A percentile compares a stretch with the other conserved stretches of the same genome.
Conservation (phyloP, 164 flowering plant genomes). For the Kalanchoe fedtschenkoi region DNA sequence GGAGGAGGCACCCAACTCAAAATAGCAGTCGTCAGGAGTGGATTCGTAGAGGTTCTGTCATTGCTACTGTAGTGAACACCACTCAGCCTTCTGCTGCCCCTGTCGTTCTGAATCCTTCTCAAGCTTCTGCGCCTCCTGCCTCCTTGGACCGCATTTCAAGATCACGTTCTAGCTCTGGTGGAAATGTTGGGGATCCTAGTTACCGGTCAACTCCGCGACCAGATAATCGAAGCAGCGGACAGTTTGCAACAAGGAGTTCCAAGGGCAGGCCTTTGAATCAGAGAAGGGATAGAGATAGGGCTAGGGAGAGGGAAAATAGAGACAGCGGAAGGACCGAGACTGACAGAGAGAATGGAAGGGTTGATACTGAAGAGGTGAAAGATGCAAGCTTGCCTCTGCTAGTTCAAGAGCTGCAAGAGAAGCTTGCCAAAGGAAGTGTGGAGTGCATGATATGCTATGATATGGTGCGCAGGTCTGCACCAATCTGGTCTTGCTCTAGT, state of each 20-base stretch:
- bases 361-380: slow-evolving; percentile 12
- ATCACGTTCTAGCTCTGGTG: slow-evolving; percentile 8
- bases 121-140: background rate
- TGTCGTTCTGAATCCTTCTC: slow-evolving; percentile 7
- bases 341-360: slow-evolving; percentile 9
- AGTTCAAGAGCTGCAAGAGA: slow-evolving; percentile 89
- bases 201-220: background rate
- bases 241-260: slow-evolving; percentile 14
- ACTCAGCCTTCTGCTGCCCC: slow-evolving; percentile 6
- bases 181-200: slow-evolving; percentile 14
- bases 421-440: slow-evolving; percentile 55
- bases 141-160: background rate
- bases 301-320: slow-evolving; percentile 7
- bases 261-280: slow-evolving; percentile 14
- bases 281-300: slow-evolving; percentile 12
- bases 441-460: slow-evolving; percentile 99
- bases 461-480: slow-evolving; percentile 74
- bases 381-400: slow-evolving; percentile 56
- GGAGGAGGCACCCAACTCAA: slow-evolving; percentile 28
- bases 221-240: slow-evolving; percentile 19
- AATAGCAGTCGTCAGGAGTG: slow-evolving; percentile 35
- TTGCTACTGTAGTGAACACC: slow-evolving; percentile 9
- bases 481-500: slow-evolving; percentile 92
- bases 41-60: slow-evolving; percentile 50
- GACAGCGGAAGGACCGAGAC: slow-evolving; percentile 8